Conservation (phyloP, 306 rosid species). For the Pachyrhizus erosus region DNA sequence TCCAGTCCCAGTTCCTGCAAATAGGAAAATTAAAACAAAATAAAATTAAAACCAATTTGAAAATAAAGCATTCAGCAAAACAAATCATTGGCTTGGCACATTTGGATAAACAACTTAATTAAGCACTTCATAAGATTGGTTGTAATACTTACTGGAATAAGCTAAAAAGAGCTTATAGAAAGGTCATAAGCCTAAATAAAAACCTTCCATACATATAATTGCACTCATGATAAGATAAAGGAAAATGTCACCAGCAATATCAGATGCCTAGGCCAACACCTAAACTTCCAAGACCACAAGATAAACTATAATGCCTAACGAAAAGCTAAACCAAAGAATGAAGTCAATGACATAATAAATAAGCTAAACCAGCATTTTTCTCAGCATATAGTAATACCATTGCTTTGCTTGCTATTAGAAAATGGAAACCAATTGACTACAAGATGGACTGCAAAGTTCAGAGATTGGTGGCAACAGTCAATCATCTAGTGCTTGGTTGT, state of each 20-base stretch:
- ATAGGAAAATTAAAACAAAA: constrained; percentile 37
- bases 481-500: constrained; percentile 12
- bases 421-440: neutral
- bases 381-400: constrained; percentile 21
- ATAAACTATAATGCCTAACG: constrained; percentile 6
- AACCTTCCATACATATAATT: neutral
- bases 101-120: neutral
- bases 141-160: neutral
- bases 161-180: neutral
- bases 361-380: constrained; percentile 11
- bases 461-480: constrained; percentile 6
- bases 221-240: constrained; percentile 12
- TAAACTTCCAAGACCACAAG: constrained; percentile 26
- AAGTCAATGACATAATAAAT: neutral
- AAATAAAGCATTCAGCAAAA: constrained; percentile 25
- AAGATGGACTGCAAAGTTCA: neutral
- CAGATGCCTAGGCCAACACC: constrained; percentile 25
- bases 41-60: constrained; percentile 4
- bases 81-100: neutral
- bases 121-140: neutral
- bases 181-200: neutral
- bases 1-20: constrained; percentile 96
- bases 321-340: constrained; percentile 26
- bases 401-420: constrained; percentile 9
- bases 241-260: constrained; percentile 30